Base-by-base conservation (phyloP, 106 monocot genomes). In the Triglochin maritima region DNA sequence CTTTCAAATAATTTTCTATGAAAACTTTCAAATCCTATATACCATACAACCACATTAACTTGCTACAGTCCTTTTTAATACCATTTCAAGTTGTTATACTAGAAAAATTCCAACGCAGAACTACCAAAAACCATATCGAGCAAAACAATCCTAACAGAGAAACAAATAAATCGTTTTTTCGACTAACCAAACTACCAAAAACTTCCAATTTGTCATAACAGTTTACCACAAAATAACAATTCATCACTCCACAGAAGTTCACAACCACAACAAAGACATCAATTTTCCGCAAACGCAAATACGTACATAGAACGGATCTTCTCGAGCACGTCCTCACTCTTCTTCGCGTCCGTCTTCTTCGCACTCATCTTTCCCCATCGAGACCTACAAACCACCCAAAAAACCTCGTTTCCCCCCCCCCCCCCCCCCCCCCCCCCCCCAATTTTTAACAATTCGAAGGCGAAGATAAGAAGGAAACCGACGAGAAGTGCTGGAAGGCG, bases 401-500 rank as follows among this genome's bases (percentile, higher is more conserved):
- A 41, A 53, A 52, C 14, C 43, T 14, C 8, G 16, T 5, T 44
- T 9, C n/a, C n/a, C n/a, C n/a, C n/a, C n/a, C n/a, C n/a, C n/a
- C n/a, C n/a, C n/a, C n/a, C n/a, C n/a, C n/a, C n/a, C n/a, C n/a
- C n/a, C n/a, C n/a, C n/a, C n/a, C n/a, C n/a, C n/a, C 6, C 44
- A 44, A 60, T 43, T 2, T 43, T 7, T 42, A 29, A 59, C 7
- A 16, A 7, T 3, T 7, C 7, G 59, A 59, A 16, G 3, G 43
- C 7, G 43, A 61, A 7, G 3, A 51, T 9, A 57, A 56, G 3
- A 8, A 58, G 41, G 12, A 42, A 76, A 53, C 57, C 56, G 75
- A 96, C 95, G 95, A 96, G 80, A 96, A 96, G 71, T 90, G 87
- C 56, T 90, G 85, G 78, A 90, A 90, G 17, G 90, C 90, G 79